Evolutionary conservation across 192 early-diverging fungal genomes (phyloP).

Genomic region (Dissophora globulifera): DNA sequence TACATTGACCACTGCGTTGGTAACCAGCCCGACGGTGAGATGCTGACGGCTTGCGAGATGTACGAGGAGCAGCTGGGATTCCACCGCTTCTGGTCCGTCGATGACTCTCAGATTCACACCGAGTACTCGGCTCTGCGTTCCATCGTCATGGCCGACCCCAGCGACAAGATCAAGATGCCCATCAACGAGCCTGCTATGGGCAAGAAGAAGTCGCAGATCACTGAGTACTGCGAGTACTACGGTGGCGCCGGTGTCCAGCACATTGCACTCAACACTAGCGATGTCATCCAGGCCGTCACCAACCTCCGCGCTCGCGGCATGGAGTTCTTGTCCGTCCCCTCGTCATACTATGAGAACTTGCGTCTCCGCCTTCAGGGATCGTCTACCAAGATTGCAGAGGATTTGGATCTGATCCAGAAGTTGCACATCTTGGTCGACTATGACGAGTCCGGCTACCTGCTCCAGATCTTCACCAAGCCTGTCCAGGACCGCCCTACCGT

Average conservation of each 20-base stretch:
- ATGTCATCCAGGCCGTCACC: constrained; percentile 86
- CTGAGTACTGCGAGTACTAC: constrained; percentile 90
- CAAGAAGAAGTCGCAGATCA: constrained; percentile 95
- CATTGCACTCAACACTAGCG: constrained; percentile 88
- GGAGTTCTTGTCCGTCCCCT: constrained; percentile 89
- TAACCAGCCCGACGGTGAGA: constrained; percentile 94
- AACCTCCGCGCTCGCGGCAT: constrained; percentile 88
- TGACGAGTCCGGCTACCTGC: constrained; percentile 95
- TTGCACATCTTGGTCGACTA: constrained; percentile 95
- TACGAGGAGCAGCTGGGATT: constrained; percentile 93
- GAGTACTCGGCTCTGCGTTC: constrained; percentile 95
- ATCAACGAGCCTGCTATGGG: constrained; percentile 97
- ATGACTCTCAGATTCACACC: constrained; percentile 95
- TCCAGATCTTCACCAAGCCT: constrained; percentile 92
- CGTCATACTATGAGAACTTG: constrained; percentile 89
- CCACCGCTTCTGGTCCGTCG: constrained; percentile 98
- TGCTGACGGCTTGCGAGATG: constrained; percentile 84
- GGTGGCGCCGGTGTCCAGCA: constrained; percentile 90
- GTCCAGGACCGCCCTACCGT: constrained; percentile 96
- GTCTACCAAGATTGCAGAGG: constrained; percentile 79
- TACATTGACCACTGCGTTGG: constrained; percentile 95
- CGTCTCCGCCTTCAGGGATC: constrained; percentile 77
- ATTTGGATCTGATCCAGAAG: constrained; percentile 83
- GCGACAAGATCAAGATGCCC: constrained; percentile 94
- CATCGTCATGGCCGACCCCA: constrained; percentile 94